Percentiles rank a stretch among this genome's conserved stretches.
phyloP scores from a whole-genome alignment of 805 yeast species.

The Hanseniaspora meyeri region DNA sequence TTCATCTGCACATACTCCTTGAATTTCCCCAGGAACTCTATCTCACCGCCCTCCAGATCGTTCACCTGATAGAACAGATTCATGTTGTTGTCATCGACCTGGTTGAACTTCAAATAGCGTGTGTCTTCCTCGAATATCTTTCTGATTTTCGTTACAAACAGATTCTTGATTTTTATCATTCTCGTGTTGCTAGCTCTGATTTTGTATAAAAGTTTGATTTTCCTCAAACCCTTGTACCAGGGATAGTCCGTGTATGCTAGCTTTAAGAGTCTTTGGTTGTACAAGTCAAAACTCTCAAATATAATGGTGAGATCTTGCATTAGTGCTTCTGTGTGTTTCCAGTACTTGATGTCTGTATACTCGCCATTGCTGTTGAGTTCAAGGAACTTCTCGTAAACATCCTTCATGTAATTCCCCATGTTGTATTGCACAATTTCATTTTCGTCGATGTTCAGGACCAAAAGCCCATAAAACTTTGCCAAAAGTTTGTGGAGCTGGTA shows the following conservation, averaged over 20 bases:
- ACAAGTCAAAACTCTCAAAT: constrained; percentile 31
- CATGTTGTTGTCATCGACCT: background rate
- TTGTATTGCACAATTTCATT: constrained; percentile 38
- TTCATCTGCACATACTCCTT: background rate
- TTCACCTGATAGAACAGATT: constrained; percentile 9
- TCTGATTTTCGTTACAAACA: constrained; percentile 27
- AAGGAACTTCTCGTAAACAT: background rate
- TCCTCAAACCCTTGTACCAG: constrained; percentile 55
- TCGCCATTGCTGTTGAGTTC: background rate
- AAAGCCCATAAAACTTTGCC: constrained; percentile 48
- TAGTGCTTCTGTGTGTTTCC: background rate
- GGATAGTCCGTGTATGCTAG: constrained; percentile 57
- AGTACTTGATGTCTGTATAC: background rate
- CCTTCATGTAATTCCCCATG: background rate
- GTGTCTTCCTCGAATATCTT: background rate
- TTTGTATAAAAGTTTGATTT: constrained; percentile 46
- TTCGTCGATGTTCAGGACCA: constrained; percentile 43
- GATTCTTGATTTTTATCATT: constrained; percentile 42
- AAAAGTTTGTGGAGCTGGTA: constrained; percentile 42
- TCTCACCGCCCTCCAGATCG: constrained; percentile 1
- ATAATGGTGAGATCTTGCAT: constrained; percentile 1
- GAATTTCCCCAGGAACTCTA: constrained; percentile 7
- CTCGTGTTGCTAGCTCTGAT: constrained; percentile 44
- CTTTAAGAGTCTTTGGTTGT: constrained; percentile 36
- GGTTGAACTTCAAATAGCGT: background rate